Base-by-base conservation (phyloP, 1,284 basidiomycete species). In the Fomes fomentarius region DNA sequence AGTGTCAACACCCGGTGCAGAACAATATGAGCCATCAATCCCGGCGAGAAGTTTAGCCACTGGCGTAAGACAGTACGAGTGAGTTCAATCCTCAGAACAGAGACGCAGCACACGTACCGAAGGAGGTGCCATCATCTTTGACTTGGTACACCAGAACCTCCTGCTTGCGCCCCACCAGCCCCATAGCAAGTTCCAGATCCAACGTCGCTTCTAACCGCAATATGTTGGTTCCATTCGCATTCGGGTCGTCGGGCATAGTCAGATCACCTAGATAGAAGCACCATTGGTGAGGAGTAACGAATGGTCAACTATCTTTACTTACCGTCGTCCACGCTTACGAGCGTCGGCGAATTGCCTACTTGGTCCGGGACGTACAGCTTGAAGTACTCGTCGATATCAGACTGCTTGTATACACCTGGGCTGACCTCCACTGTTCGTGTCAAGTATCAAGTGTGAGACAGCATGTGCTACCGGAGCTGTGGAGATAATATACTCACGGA, bases 171-270 rank as follows among this genome's bases (percentile, higher is more conserved):
- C 78, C 76, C 7, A 77, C 60, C 14, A 82, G 69, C 8, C 62
- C 64, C 72, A 82, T 80, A 4, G 65, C 69, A 56, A 80, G 82
- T 56, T 83, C 66, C 2, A 83, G 64, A 54, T 82, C 82, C 14
- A 85, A 72, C 55, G 81, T 68, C 22, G 76, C 75, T 62, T 85
- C 84, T n/a, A n/a, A 44, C 71, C 76, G 47, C 79, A 61, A 79
- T 79, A 57, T n/a, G n/a, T n/a, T n/a, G n/a, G n/a, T n/a, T n/a
- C n/a, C n/a, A n/a, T n/a, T n/a, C n/a, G n/a, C n/a, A 41, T 70
- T 76, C 45, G 79, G 60, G 78, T 79, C 60, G 71, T 57, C 54
- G 76, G 74, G 12, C 80, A 66, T 50, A 78, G 77, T 9, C 67
- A 63, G 44, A 72, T 19, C 39, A 2, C 43, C 47, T 41, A 76